A percentile compares a stretch with the other conserved stretches of the same genome.
Evolutionary conservation across 176 grass and related monocot species (phyloP).

Genomic region (Triticum timopheevii): DNA sequence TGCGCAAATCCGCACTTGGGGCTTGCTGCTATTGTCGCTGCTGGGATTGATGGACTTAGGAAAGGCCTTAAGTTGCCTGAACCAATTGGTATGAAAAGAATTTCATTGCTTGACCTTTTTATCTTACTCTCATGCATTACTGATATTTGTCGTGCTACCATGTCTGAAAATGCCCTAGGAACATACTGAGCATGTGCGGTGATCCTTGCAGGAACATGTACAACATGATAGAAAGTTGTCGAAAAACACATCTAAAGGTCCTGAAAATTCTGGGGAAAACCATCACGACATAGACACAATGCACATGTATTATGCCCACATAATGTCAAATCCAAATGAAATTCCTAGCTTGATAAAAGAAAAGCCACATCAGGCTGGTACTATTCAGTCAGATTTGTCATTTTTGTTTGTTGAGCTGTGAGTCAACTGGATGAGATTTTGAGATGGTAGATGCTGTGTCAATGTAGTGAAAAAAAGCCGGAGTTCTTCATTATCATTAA

Average conservation of each 20-base stretch:
- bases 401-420: background rate
- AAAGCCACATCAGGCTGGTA: too few relatives aligned
- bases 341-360: background rate
- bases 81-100: slow-evolving; percentile 60
- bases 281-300: too few relatives aligned
- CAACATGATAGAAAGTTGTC: background rate
- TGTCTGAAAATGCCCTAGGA: slow-evolving; percentile 9
- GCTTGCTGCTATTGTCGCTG: slow-evolving; percentile 69
- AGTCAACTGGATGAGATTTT: background rate
- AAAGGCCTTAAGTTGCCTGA: slow-evolving; percentile 75
- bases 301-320: too few relatives aligned
- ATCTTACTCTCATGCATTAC: background rate
- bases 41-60: slow-evolving; percentile 87
- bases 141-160: background rate
- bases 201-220: background rate
- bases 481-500: background rate
- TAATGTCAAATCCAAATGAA: background rate
- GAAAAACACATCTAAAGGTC: background rate
- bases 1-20: slow-evolving; percentile 90
- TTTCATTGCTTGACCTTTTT: background rate
- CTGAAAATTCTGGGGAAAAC: background rate
- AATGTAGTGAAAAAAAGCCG: background rate
- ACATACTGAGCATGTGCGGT: background rate
- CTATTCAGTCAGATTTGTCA: too few relatives aligned
- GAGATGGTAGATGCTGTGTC: background rate